phyloP scores from a whole-genome alignment of 805 yeast genomes.

The Barnettozyma botsteinii region DNA sequence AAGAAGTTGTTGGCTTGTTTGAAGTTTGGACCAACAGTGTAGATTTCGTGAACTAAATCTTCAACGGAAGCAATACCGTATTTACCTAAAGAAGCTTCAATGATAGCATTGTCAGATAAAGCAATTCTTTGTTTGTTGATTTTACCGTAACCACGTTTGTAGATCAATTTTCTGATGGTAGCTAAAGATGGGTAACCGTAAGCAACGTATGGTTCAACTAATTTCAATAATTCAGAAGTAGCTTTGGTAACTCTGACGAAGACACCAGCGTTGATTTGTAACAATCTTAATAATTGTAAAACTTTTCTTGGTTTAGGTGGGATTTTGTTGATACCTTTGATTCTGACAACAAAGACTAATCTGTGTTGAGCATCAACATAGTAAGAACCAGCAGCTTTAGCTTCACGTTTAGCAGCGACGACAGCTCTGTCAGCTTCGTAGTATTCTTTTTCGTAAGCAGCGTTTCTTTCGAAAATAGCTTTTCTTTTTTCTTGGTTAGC shows the following conservation, averaged over 20 bases:
- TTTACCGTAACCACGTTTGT: constrained; percentile 99
- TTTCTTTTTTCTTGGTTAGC: constrained; percentile 53
- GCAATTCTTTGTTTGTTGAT: constrained; percentile 93
- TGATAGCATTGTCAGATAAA: constrained; percentile 79
- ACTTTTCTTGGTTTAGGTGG: constrained; percentile 99
- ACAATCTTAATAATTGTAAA: constrained; percentile 86
- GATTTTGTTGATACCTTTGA: constrained; percentile 98
- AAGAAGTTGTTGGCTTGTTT: constrained; percentile 97
- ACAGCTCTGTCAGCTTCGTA: constrained; percentile 85
- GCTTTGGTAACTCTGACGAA: constrained; percentile 95
- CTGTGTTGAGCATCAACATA: constrained; percentile 93
- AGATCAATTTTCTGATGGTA: constrained; percentile 85
- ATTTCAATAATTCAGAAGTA: constrained; percentile 83
- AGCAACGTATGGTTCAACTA: constrained; percentile 95
- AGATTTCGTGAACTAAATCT: constrained; percentile 93
- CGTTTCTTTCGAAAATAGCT: constrained; percentile 87
- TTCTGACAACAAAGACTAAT: constrained; percentile 94
- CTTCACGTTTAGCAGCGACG: constrained; percentile 84
- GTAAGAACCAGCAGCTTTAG: constrained; percentile 90
- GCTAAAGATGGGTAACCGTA: constrained; percentile 96
- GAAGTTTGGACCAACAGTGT: constrained; percentile 97
- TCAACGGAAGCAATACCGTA: constrained; percentile 89
- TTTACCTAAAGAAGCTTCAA: constrained; percentile 85
- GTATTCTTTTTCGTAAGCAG: constrained; percentile 95
- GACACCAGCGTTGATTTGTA: constrained; percentile 92